A percentile compares a stretch with the other conserved stretches of the same genome.
These are phyloP conservation scores for Onygenales sp. DNA, from an alignment of 2,329 filamentous ascomycete species.

Conservation along the genomic window DNA sequence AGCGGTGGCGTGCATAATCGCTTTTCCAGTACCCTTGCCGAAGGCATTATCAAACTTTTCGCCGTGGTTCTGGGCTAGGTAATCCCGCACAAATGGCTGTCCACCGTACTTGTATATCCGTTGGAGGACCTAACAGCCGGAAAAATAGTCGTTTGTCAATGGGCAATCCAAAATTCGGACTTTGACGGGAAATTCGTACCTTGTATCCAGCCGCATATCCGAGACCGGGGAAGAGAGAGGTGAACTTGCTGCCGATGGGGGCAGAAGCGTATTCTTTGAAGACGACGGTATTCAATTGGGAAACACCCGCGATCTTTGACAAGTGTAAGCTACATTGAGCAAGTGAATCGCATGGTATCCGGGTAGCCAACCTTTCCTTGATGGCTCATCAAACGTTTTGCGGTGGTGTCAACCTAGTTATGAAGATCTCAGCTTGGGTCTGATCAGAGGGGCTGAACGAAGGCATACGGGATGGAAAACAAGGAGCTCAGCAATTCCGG, in stretches of 20 bases:
- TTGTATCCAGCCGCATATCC: slow-evolving; percentile 98
- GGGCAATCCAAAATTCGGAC: not conserved
- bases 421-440: slow-evolving; percentile 14
- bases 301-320: slow-evolving; percentile 44
- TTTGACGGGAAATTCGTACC: slow-evolving; percentile 35
- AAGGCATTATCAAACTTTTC: slow-evolving; percentile 79
- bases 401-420: slow-evolving; percentile 82
- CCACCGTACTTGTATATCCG: slow-evolving; percentile 98
- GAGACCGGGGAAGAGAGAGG: slow-evolving; percentile 91
- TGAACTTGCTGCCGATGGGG: slow-evolving; percentile 64
- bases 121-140: slow-evolving; percentile 59
- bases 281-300: slow-evolving; percentile 78
- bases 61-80: slow-evolving; percentile 69
- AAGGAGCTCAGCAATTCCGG: slow-evolving; percentile 84
- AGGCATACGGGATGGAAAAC: slow-evolving; percentile 76
- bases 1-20: slow-evolving; percentile 93
- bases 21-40: slow-evolving; percentile 94
- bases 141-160: slow-evolving; percentile 1
- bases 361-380: slow-evolving; percentile 55
- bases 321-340: not conserved
- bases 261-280: slow-evolving; percentile 82
- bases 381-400: slow-evolving; percentile 99
- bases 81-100: slow-evolving; percentile 90
- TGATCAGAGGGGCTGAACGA: not conserved
- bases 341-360: not conserved